Evolutionary conservation across 2,329 filamentous ascomycete genomes (phyloP), one percentile per base, ranked within the genome.

Genomic region (Zymoseptoria ardabiliae): DNA sequence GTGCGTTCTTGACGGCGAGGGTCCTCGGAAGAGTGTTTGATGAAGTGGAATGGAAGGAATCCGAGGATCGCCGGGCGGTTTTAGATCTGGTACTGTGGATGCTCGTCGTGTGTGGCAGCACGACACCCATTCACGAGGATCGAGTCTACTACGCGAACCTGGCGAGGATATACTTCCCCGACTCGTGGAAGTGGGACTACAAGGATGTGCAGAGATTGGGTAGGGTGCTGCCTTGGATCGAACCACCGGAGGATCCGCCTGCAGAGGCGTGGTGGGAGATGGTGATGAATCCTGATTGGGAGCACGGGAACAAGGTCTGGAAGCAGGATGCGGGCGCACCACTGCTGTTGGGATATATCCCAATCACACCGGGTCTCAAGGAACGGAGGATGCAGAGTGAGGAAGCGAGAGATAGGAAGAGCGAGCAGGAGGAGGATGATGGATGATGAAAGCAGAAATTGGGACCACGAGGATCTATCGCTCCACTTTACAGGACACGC

Each of bases 31-130:
- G 22, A 1, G 35, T 41, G 35, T 41, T 41, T 11, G 35, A 41
- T 17, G 35, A 41, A 17, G 35, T 41, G 1, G 35, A 41, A 4
- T 41, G 35, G 35, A 41, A 41, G 35, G 22, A 50, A 21, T 50
- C 55, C 22, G 49, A 20, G 13, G 51, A 57, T 8, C 57, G 30
- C 4, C 30, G 45, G 6, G 51, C 60, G 1, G 53, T 59, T 11
- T 54, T 49, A 3, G 60, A 64, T 8, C 28, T 64, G 17, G 52
- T 62, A 1, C 54, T 61, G 10, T 64, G 62, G 62, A 62, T 61
- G 48, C 30, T 64, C 4, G 52, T 62, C n/a, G 58, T 64, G 4
- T 58, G 53, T 19, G 59, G 61, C 41, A 60, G 59, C 2, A 58
- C 61, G 10, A 56, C 58, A 7, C 20, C 41, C 5, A n/a, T 56